Percentiles rank a stretch among this genome's conserved stretches.
These are phyloP conservation scores for Cunninghamia lanceolata DNA, from an alignment of 75 land plant genomes.

Conservation along the genomic window DNA sequence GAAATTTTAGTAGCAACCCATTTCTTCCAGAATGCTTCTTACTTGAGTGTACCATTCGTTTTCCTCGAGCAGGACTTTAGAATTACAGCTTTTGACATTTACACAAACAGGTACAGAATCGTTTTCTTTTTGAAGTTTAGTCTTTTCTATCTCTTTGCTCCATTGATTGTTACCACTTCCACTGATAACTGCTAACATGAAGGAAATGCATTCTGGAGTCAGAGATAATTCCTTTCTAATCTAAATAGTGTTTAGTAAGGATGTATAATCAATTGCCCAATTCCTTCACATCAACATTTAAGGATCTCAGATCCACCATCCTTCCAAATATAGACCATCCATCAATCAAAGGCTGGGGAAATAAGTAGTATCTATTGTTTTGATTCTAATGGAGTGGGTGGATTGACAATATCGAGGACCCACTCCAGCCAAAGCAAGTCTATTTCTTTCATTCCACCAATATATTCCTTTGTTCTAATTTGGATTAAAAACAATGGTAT, in stretches of 20 bases:
- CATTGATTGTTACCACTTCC: background rate
- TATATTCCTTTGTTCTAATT: background rate
- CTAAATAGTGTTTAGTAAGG: background rate
- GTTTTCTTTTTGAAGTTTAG: background rate
- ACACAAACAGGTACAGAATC: background rate
- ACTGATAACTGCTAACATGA: background rate
- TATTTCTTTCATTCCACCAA: background rate
- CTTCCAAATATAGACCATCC: background rate
- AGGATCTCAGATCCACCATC: background rate
- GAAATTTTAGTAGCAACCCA: background rate
- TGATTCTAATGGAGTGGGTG: background rate
- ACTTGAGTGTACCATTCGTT: background rate
- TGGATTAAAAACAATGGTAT: background rate
- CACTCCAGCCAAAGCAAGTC: background rate
- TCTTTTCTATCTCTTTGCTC: background rate
- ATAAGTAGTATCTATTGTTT: background rate
- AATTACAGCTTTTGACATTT: background rate
- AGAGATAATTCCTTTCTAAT: background rate
- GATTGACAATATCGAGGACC: background rate
- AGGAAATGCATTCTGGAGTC: background rate
- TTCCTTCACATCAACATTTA: background rate
- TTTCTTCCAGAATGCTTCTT: background rate
- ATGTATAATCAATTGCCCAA: background rate
- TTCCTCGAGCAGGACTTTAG: background rate
- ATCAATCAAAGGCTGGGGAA: background rate